Evolutionary conservation across 2,329 filamentous ascomycete species (phyloP), one percentile per base, ranked within the genome.

Genomic region (Fusarium musae): DNA sequence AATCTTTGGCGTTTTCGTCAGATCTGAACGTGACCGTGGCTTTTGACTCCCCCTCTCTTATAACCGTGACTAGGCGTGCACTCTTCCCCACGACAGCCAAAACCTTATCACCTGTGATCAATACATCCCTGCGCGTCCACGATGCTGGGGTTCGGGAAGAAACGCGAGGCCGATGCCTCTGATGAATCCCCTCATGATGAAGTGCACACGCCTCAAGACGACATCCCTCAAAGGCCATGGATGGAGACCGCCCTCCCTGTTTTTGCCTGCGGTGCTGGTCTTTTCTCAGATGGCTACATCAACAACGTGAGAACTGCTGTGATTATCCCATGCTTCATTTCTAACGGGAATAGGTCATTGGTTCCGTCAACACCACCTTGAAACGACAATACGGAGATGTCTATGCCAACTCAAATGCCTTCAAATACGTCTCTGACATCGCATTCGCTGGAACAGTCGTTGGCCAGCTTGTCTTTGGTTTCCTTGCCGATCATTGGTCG

Each of bases 211-310:
- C 28, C 60, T 26, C 43, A 47, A 12, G 60, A 63, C 4, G 63
- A 64, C n/a, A 37, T 53, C 10, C 49, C 59, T 10, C 62, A 74
- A 60, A 60, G 66, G 6, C 58, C 75, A 16, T 77, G 73, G 70
- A 52, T 63, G 11, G 71, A 77, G 23, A 76, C 74, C 5, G 76
- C 73, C 7, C 47, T 88, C 87, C 94, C 95, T 19, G 93, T 94
- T 2, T 92, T 97, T 75, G 95, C 95, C 47, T 97, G 94, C 79
- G 95, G 95, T 73, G 93, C 95, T 58, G 95, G 95, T 78, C 87
- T 97, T 4, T 97, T 97, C 83, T 95, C 92, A 30, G 95, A 97
- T 81, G 95, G 95, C 21, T 97, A 97, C 81, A 89, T 97, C 79
- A 97, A 97, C 83, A 94, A 93, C 78, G 93, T 94, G 83, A 70